These are phyloP conservation scores for Populus tomentosa DNA, from an alignment of 441 rosid genomes.

Conservation along the genomic window DNA sequence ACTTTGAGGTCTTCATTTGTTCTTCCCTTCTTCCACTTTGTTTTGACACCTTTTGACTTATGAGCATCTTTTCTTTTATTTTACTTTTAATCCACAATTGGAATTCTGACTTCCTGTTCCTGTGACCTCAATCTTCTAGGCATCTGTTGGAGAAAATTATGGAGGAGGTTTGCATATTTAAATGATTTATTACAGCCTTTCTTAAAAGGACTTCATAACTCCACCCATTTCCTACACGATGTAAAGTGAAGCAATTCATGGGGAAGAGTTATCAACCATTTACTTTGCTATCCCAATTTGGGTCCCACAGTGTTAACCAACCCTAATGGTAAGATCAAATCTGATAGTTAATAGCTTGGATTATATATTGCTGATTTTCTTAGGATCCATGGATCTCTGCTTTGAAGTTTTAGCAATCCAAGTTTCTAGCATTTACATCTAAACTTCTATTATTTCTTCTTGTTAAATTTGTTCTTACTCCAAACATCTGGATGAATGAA, in stretches of 20 bases:
- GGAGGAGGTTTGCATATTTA: constrained; percentile 60
- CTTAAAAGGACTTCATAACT: not conserved
- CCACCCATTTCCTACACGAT: not conserved
- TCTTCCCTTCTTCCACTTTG: not conserved
- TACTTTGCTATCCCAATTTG: not conserved
- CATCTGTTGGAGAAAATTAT: constrained; percentile 55
- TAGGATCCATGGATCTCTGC: not conserved
- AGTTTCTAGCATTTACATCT: not conserved
- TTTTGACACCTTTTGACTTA: not conserved
- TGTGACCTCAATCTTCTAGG: constrained; percentile 27
- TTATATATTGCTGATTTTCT: not conserved
- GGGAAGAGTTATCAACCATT: not conserved
- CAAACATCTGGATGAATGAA: no score
- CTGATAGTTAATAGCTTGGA: not conserved
- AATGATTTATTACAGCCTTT: constrained; percentile 8
- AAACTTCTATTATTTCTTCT: not conserved
- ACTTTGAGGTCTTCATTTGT: not conserved
- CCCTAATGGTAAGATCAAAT: constrained; percentile 7
- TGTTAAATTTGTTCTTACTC: no score
- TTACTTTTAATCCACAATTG: not conserved
- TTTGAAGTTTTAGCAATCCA: not conserved
- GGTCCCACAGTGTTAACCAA: not conserved
- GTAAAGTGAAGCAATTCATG: not conserved
- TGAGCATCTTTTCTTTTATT: not conserved
- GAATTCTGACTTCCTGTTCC: constrained; percentile 8